phyloP scores from a whole-genome alignment of 1,284 basidiomycete genomes.

The Lentinus polychrous region DNA sequence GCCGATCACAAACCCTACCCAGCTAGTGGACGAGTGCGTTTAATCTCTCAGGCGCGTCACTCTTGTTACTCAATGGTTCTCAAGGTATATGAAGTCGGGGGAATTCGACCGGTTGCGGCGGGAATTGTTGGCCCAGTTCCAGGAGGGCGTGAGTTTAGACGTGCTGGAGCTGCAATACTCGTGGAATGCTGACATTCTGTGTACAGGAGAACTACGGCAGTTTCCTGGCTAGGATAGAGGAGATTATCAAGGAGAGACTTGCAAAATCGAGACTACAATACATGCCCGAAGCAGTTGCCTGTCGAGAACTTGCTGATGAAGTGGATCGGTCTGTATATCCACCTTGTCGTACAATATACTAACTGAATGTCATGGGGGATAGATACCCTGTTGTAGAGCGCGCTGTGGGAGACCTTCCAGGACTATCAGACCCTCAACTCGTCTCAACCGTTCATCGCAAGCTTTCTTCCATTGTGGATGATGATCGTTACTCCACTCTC shows the following conservation, averaged over 20 bases:
- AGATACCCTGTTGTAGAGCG: slow-evolving; percentile 58
- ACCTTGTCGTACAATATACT: background rate
- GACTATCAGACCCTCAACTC: slow-evolving; percentile 46
- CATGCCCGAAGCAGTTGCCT: slow-evolving; percentile 43
- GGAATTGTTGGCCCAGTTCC: slow-evolving; percentile 58
- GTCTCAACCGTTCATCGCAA: slow-evolving; percentile 34
- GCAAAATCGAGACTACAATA: slow-evolving; percentile 48
- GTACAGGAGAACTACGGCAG: slow-evolving; percentile 21
- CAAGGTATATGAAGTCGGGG: slow-evolving; percentile 73
- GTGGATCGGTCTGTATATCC: slow-evolving; percentile 48
- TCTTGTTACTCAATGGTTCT: background rate
- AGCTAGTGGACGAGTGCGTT: slow-evolving; percentile 55
- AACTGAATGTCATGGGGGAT: background rate
- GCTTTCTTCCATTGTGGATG: slow-evolving; percentile 18
- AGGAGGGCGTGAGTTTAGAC: slow-evolving; percentile 45
- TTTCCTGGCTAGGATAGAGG: slow-evolving; percentile 53
- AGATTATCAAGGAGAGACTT: slow-evolving; percentile 52
- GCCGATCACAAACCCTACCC: slow-evolving; percentile 44
- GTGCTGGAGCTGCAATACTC: slow-evolving; percentile 4
- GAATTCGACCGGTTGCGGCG: slow-evolving; percentile 69
- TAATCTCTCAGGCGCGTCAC: background rate
- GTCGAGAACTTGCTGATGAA: slow-evolving; percentile 62
- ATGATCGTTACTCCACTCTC: slow-evolving; percentile 11
- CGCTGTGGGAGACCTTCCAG: slow-evolving; percentile 46
- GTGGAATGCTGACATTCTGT: background rate